Percentiles rank a stretch among this genome's conserved stretches.
These are phyloP conservation scores for Achlya hypogyna DNA, from an alignment of 352 stramenopile species.

Conservation along the genomic window DNA sequence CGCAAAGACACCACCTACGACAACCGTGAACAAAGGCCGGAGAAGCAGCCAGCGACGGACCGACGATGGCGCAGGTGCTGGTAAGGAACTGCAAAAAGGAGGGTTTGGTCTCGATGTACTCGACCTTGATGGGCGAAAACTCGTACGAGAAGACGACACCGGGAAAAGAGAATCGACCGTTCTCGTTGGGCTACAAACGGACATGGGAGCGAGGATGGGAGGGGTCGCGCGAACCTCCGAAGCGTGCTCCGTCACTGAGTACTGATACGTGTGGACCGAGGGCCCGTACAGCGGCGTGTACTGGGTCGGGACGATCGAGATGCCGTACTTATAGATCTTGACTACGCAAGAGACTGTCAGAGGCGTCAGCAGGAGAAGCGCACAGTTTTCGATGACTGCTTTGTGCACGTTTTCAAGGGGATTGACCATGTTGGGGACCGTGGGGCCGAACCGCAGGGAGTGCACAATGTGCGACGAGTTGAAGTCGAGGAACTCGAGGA, in stretches of 20 bases:
- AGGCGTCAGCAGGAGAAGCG: not conserved
- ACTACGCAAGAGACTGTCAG: conserved; percentile 31
- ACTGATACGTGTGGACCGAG: conserved; percentile 72
- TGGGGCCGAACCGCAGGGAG: conserved; percentile 62
- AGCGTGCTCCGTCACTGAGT: conserved; percentile 81
- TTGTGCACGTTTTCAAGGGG: conserved; percentile 79
- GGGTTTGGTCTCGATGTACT: conserved; percentile 80
- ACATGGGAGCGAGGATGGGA: not conserved
- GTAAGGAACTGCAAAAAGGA: conserved; percentile 81
- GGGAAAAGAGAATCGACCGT: conserved; percentile 43
- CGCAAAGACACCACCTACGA: conserved; percentile 65
- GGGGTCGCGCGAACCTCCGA: conserved; percentile 25
- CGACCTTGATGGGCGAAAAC: conserved; percentile 82
- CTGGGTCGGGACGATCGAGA: conserved; percentile 74
- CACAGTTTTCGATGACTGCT: conserved; percentile 71
- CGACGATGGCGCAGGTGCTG: conserved; percentile 79
- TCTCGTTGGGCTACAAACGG: conserved; percentile 4
- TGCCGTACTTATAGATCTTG: conserved; percentile 84
- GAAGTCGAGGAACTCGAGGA: conserved; percentile 83
- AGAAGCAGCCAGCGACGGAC: too few species aligned
- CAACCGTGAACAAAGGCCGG: too few species aligned
- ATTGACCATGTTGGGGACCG: conserved; percentile 79
- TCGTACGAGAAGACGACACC: conserved; percentile 85
- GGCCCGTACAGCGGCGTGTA: conserved; percentile 73
- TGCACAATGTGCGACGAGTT: conserved; percentile 82